phyloP scores from a whole-genome alignment of 805 yeast genomes.

The Candida sakaeoensis region DNA sequence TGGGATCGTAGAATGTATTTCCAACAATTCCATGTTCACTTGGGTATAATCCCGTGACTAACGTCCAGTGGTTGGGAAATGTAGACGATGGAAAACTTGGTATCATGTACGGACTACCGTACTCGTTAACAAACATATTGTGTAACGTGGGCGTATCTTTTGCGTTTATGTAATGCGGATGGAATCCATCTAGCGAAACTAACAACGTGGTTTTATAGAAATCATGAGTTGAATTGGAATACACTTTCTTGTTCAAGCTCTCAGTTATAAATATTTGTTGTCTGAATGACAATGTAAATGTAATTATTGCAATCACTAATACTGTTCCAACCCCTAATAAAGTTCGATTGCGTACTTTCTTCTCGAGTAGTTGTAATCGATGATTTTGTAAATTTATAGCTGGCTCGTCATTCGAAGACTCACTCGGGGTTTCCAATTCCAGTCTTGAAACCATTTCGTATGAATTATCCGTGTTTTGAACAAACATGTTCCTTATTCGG shows the following conservation, averaged over 20 bases:
- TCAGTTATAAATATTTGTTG: not conserved
- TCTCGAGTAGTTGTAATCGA: constrained; percentile 21
- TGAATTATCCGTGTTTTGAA: constrained; percentile 3
- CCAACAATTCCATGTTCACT: constrained; percentile 84
- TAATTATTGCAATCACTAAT: constrained; percentile 4
- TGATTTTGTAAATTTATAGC: constrained; percentile 20
- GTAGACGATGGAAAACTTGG: constrained; percentile 90
- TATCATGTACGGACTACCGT: constrained; percentile 75
- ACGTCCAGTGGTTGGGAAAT: constrained; percentile 89
- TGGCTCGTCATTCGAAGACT: constrained; percentile 1
- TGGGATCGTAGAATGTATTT: constrained; percentile 71
- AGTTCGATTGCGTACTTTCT: constrained; percentile 17
- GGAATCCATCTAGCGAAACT: constrained; percentile 84
- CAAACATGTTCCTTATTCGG: constrained; percentile 6
- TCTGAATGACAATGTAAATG: constrained; percentile 6
- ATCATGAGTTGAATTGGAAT: constrained; percentile 60
- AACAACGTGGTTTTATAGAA: constrained; percentile 79
- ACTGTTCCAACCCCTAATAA: constrained; percentile 10
- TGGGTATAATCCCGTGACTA: constrained; percentile 84
- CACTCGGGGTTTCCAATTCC: constrained; percentile 9
- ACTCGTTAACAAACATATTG: constrained; percentile 46
- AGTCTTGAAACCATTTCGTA: constrained; percentile 10
- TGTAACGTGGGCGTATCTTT: constrained; percentile 70
- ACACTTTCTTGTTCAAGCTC: constrained; percentile 4
- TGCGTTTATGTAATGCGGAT: constrained; percentile 76